A percentile compares a stretch with the other conserved stretches of the same genome.
Conservation (phyloP, 2,329 filamentous ascomycete genomes). For the Beauveria sp. region DNA sequence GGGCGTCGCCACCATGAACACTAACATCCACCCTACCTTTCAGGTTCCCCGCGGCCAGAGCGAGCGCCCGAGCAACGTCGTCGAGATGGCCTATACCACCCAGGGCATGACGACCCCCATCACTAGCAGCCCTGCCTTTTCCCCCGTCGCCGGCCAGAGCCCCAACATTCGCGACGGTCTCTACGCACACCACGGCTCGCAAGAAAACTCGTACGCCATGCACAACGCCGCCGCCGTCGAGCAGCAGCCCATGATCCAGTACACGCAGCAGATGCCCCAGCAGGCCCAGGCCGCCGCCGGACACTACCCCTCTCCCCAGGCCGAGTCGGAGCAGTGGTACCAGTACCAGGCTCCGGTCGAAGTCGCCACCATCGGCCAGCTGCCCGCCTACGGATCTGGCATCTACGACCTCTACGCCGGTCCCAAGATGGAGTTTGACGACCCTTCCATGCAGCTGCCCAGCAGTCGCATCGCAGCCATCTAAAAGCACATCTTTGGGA, state of each 20-base stretch:
- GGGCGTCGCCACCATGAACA: conserved; percentile 54
- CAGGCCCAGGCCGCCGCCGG: conserved; percentile 21
- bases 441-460: conserved; percentile 51
- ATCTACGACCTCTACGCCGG: conserved; percentile 44
- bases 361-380: conserved; percentile 44
- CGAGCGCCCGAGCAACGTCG: conserved; percentile 29
- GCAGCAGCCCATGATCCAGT: conserved; percentile 35
- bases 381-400: conserved; percentile 41
- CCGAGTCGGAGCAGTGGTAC: conserved; percentile 46
- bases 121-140: conserved; percentile 54
- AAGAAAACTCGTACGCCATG: conserved; percentile 40
- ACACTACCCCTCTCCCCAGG: conserved; percentile 31
- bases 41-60: conserved; percentile 43
- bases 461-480: conserved; percentile 50
- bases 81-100: conserved; percentile 45
- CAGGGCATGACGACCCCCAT: conserved; percentile 42
- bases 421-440: conserved; percentile 51
- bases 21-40: conserved; percentile 43
- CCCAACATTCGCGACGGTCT: conserved; percentile 46
- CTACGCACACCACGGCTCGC: conserved; percentile 49
- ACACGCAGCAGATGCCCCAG: conserved; percentile 35
- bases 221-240: conserved; percentile 42
- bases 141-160: conserved; percentile 45
- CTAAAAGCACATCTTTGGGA: conserved; percentile 24
- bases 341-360: conserved; percentile 52